phyloP scores from a whole-genome alignment of 345 rosid species.

The Eucalyptus leucophloia region DNA sequence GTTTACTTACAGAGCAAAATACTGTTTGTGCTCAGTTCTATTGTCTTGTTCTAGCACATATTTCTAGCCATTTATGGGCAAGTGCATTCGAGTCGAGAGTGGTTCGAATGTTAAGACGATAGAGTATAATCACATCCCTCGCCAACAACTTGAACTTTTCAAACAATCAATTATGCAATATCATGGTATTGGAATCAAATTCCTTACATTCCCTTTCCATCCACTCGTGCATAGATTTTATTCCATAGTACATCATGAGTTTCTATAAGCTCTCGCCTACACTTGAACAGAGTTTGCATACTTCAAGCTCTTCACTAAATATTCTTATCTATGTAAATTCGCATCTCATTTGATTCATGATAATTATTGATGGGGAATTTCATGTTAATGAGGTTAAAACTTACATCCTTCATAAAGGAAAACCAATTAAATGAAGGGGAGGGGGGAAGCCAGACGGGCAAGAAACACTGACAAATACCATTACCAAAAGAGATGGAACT shows the following conservation, averaged over 20 bases:
- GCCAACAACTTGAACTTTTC: not conserved
- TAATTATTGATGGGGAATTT: not conserved
- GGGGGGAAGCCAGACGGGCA: not conserved
- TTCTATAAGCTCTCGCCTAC: not conserved
- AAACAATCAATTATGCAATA: not conserved
- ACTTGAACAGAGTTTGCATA: not conserved
- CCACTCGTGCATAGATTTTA: not conserved
- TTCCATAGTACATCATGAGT: not conserved
- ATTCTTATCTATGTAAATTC: not conserved
- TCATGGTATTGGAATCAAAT: not conserved
- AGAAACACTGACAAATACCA: not conserved
- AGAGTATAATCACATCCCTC: not conserved
- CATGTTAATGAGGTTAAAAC: not conserved
- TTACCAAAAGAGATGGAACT: not conserved
- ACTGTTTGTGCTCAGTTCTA: not conserved
- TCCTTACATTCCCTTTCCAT: not conserved
- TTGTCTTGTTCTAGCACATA: not conserved
- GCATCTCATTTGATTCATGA: not conserved
- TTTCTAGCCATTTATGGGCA: not conserved
- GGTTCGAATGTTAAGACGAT: not conserved
- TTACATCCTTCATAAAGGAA: not conserved
- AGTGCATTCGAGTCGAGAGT: not conserved
- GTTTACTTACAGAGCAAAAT: not conserved
- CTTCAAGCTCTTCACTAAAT: not conserved
- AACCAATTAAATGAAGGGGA: not conserved